Base-by-base conservation (phyloP, 805 yeast species). In the Hanseniaspora nectarophila region DNA sequence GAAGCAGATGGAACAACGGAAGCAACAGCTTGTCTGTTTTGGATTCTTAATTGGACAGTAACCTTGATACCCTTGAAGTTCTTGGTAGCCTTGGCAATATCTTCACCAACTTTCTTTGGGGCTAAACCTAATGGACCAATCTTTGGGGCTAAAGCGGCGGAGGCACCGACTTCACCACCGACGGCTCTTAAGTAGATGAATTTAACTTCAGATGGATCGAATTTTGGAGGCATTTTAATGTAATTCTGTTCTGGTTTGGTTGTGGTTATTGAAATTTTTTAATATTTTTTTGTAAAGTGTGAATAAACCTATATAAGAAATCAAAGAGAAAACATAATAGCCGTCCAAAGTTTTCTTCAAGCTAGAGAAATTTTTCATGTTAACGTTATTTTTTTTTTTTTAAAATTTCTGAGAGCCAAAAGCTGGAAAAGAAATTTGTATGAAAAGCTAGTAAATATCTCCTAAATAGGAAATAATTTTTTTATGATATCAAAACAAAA, bases 81-180 rank as follows among this genome's bases (percentile, higher is more conserved):
- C 78, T 85, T 84, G 78, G 98, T 90, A 73, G 98, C 98, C 84
- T 92, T 92, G 73, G 98, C 98, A 69, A 92, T 92, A 73, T 92
- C 98, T 78, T 92, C 98, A 89, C 98, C 98, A 71, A 92, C 96
- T 84, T 92, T 90, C 95, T 90, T 92, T 80, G 98, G 97, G 60
- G 97, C 88, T 68, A 92, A 80, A 88, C 98, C 98, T 73, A 92
- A 86, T 67, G 98, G 98, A 86, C 98, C 98, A 72, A 92, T 92
- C 90, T 92, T 92, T 73, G 98, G 98, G 67, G 98, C 98, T 70
- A 92, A 85, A 64, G 98, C 96, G 63, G 98, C 85, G 60, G 97
- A 88, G 70, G 97, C 95, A 80, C 97, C 98, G 69, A 92, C 94
- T 81, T 92, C 98, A 82, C 98, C 98, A 85, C 98, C 98, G 67